Evolutionary conservation across 2,329 filamentous ascomycete genomes (phyloP), one percentile per base, ranked within the genome.

Genomic region (Emergomyces orientalis): DNA sequence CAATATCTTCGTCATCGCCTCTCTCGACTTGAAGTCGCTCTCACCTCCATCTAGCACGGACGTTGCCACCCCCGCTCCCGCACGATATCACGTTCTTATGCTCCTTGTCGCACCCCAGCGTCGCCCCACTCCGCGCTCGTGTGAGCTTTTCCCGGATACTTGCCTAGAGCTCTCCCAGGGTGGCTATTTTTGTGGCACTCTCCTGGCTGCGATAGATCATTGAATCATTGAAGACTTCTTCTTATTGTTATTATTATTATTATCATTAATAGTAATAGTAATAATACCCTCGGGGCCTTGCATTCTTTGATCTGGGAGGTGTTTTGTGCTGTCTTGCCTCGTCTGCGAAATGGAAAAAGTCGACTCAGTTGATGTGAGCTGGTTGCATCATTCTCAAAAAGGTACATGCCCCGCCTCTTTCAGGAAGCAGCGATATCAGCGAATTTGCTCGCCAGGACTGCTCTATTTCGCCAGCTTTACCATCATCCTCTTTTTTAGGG

Each of bases 341-440:
- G 1, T 56, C 9, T 39, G 32, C 34, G 60, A 65, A 30, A 93
- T 93, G 90, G 90, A 93, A 77, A 87, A 88, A 69, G 84, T 90
- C 67, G 86, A 91, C 74, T 87, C 88, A 68, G 84, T 95, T 71
- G 91, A 96, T 77, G 90, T 95, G 72, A 91, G 88, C 76, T 96
- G 91, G 91, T 88, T 95, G 80, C 89, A 94, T 77, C 88, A 89
- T 73, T 85, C 88, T 69, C 86, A 87, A 67, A 91, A 89, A 88
- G 90, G 91, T 90, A 81, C 76, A 82, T 77, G 6, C 19, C 5
- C 22, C 22, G 13, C 57, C 54, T 27, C 45, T 14, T 59, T 34
- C 41, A 27, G 47, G 25, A 34, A 7, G n/a, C 30, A 19, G 27
- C 22, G n/a, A 19, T 58, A 27, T 30, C 19, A 8, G 25, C 7